A percentile compares a stretch with the other conserved stretches of the same genome.
Conservation (phyloP, 192 early-diverging fungal genomes). For the Phlyctochytrium arcticum region DNA sequence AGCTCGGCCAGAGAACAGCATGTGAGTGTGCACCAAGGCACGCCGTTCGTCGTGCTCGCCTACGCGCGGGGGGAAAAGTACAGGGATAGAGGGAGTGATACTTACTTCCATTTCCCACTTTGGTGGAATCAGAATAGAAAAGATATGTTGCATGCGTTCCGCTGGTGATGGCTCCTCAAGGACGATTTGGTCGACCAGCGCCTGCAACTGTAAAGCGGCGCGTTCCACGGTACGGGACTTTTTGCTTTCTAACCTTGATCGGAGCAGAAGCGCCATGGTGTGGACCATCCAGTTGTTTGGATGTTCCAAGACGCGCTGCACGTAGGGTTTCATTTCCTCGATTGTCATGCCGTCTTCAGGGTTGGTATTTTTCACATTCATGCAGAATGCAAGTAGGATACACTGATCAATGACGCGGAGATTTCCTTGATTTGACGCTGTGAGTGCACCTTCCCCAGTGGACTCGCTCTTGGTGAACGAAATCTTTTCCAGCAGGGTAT, state of each 20-base stretch:
- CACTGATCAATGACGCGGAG: conserved; percentile 81
- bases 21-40: too few species aligned
- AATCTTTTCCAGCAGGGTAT: conserved; percentile 83
- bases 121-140: conserved; percentile 73
- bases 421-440: conserved; percentile 46
- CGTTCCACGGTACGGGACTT: conserved; percentile 89
- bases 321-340: conserved; percentile 96
- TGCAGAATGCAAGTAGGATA: conserved; percentile 75
- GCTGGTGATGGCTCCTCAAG: conserved; percentile 61
- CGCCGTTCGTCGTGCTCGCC: too few species aligned
- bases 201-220: conserved; percentile 84
- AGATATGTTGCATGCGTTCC: conserved; percentile 81
- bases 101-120: conserved; percentile 92
- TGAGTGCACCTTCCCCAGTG: conserved; percentile 24
- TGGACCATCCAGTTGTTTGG: conserved; percentile 98
- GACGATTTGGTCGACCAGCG: conserved; percentile 89
- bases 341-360: conserved; percentile 87
- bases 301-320: conserved; percentile 83
- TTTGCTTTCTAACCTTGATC: conserved; percentile 83
- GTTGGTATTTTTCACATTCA: conserved; percentile 95
- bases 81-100: not conserved
- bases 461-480: conserved; percentile 51
- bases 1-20: too few species aligned
- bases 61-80: too few species aligned
- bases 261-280: conserved; percentile 89